These are phyloP conservation scores for Wickerhamiella slavikovae DNA, from an alignment of 805 yeast genomes.

Conservation along the genomic window DNA sequence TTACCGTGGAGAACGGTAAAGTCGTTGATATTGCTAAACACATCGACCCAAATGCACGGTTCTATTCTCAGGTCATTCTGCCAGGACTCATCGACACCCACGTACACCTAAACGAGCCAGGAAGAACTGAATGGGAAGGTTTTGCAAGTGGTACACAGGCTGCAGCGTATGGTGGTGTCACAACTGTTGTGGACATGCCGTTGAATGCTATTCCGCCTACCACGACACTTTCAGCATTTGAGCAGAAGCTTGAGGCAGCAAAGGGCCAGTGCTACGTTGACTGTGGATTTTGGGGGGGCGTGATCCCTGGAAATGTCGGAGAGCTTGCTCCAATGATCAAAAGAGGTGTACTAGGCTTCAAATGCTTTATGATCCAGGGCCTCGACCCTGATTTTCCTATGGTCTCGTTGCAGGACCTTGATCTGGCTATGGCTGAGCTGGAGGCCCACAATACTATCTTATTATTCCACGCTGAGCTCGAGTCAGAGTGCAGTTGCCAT, in stretches of 20 bases:
- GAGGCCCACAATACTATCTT: slow-evolving; percentile 45
- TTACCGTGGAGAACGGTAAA: slow-evolving; percentile 27
- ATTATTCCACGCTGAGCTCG: slow-evolving; percentile 91
- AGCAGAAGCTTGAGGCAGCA: slow-evolving; percentile 61
- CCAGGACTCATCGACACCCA: slow-evolving; percentile 91
- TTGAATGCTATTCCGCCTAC: slow-evolving; percentile 92
- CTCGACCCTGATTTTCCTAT: slow-evolving; percentile 96
- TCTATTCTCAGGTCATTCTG: slow-evolving; percentile 45
- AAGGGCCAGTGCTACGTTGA: slow-evolving; percentile 74
- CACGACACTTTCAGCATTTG: slow-evolving; percentile 58
- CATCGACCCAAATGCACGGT: slow-evolving; percentile 20
- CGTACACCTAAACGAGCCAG: slow-evolving; percentile 90
- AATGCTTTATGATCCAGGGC: slow-evolving; percentile 77
- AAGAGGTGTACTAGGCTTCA: slow-evolving; percentile 85
- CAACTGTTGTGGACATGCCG: slow-evolving; percentile 93
- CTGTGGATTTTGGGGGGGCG: slow-evolving; percentile 92
- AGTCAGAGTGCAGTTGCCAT: slow-evolving; percentile 20
- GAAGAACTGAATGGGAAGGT: slow-evolving; percentile 98
- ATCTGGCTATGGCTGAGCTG: slow-evolving; percentile 42
- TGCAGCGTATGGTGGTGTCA: slow-evolving; percentile 91
- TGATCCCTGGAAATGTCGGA: slow-evolving; percentile 55
- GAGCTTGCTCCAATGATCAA: slow-evolving; percentile 56
- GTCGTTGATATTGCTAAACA: slow-evolving; percentile 28
- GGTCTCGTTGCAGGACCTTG: slow-evolving; percentile 42
- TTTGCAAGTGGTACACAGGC: slow-evolving; percentile 91